Base-by-base conservation (phyloP, 169 alveolate species). In the Plasmodium adleri region DNA sequence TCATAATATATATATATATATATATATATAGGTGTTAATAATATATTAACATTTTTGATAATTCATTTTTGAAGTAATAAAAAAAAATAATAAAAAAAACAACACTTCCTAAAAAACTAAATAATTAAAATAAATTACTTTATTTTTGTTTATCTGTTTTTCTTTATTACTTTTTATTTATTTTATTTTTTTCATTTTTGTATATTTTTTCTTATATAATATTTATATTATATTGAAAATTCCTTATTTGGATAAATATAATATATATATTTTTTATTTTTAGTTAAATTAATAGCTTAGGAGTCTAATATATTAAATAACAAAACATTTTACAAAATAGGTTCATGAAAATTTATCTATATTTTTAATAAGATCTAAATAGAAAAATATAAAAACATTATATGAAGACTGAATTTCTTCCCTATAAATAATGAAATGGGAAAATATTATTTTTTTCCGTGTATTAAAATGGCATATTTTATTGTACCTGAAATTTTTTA, bases 21-120 rank as follows among this genome's bases (percentile, higher is more conserved):
- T 68, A 68, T 54, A 54, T 72, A 52, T n/a, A 28, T 63, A 56
- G 50, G 72, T 74, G 66, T 60, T 60, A 60, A 39, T 24, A 60
- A 43, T 9, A 75, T 67, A 49, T 66, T 24, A 75, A 39, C 74
- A 62, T 66, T 66, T 66, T 66, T 66, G 76, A 75, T 66, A 56
- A 75, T 66, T 66, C 58, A 75, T 66, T 66, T 68, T 68, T 75
- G 74, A 75, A 64, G 59, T 78, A 58, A 78, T 63, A 70, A 52
- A 52, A 60, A 76, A 67, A 22, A 64, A 64, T 13, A 32, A 32
- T 32, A 32, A 32, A 4, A 45, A 74, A 59, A 68, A 68, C 13
- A 70, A 78, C 12, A 26, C 26, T 17, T 32, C 72, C 20, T 68
- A 13, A 52, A 56, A 70, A 52, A 70, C 56, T 13, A 43, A 58